Evolutionary conservation across 2,329 filamentous ascomycete species (phyloP), one percentile per base, ranked within the genome.

Genomic region (Stagonosporopsis tanaceti): DNA sequence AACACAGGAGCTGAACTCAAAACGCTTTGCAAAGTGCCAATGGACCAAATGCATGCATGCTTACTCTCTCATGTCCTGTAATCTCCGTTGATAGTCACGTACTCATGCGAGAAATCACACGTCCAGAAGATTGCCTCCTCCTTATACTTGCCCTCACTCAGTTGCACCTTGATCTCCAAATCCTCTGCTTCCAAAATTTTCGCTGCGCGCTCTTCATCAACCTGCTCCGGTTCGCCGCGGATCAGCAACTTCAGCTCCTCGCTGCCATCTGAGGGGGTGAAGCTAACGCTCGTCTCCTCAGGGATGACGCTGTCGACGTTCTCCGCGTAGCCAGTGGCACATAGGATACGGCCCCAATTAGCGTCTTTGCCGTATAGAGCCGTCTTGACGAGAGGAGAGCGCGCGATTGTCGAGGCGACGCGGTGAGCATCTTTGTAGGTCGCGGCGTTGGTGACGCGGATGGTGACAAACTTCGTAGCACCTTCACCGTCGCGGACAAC

Each of bases 291-390:
- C 1, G 90, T 94, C 71, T 85, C 85, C 62, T 88, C 85, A 0
- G 90, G 89, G 0, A 85, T 78, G 50, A 95, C 85, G 42, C 87
- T 85, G 1, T 82, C 80, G 1, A 89, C 86, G 1, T 88, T 86
- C 57, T 84, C 83, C 0, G 85, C 82, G 74, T 98, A 98, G 3
- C 95, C 95, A 4, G 93, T 93, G 0, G 95, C 94, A 76, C 95
- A 98, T 27, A 98, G 84, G 61, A 99, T 96, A 52, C 95, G 92
- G 32, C 95, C 95, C 95, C 95, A 99, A 82, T 99, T 99, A 17
- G 95, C 95, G 75, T 99, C 95, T 76, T 93, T 92, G 64, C 95
- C 95, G 77, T 99, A 99, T 38, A 99, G 83, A 0, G 95, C 95
- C 0, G 95, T 99, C 83, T 99, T 99, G 68, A 99, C 95, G 12